A percentile compares a stretch with the other conserved stretches of the same genome.
Conservation (phyloP, 2,329 filamentous ascomycete species). For the Pestalotiopsis sp. region DNA sequence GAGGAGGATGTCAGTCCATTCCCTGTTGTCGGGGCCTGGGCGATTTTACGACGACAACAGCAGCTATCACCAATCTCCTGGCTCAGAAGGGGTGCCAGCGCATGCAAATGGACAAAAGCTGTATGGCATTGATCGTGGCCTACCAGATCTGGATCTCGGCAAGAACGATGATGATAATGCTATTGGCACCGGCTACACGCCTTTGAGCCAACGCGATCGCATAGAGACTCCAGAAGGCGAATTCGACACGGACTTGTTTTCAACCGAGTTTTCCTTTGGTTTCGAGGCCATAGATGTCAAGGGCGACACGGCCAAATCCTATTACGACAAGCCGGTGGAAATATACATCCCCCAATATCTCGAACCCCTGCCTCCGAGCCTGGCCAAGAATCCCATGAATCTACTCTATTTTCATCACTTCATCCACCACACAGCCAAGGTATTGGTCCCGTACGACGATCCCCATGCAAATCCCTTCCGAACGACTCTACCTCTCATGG, state of each 20-base stretch:
- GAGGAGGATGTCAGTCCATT: slow-evolving; percentile 63
- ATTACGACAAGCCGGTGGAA: slow-evolving; percentile 69
- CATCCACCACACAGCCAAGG: slow-evolving; percentile 76
- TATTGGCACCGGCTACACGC: slow-evolving; percentile 47
- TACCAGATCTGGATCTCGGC: slow-evolving; percentile 68
- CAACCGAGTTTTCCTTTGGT: slow-evolving; percentile 49
- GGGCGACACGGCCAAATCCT: slow-evolving; percentile 59
- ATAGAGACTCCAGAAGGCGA: slow-evolving; percentile 31
- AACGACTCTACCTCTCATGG: slow-evolving; percentile 59
- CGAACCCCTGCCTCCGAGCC: slow-evolving; percentile 48
- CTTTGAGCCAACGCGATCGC: slow-evolving; percentile 27
- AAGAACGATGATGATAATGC: slow-evolving; percentile 72
- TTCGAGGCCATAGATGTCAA: slow-evolving; percentile 50
- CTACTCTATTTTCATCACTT: slow-evolving; percentile 69
- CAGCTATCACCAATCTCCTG: slow-evolving; percentile 24
- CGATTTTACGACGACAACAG: slow-evolving; percentile 22
- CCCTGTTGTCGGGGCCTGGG: slow-evolving; percentile 54
- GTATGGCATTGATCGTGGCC: slow-evolving; percentile 73
- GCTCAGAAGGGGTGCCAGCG: slow-evolving; percentile 22
- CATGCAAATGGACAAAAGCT: slow-evolving; percentile 42
- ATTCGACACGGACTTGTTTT: slow-evolving; percentile 32
- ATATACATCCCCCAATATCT: slow-evolving; percentile 56
- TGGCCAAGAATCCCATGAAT: slow-evolving; percentile 78
- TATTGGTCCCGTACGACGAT: slow-evolving; percentile 53
- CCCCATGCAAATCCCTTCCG: slow-evolving; percentile 54